Evolutionary conservation across 345 rosid genomes (phyloP), one percentile per base, ranked within the genome.

Genomic region (Syzygium grande): DNA sequence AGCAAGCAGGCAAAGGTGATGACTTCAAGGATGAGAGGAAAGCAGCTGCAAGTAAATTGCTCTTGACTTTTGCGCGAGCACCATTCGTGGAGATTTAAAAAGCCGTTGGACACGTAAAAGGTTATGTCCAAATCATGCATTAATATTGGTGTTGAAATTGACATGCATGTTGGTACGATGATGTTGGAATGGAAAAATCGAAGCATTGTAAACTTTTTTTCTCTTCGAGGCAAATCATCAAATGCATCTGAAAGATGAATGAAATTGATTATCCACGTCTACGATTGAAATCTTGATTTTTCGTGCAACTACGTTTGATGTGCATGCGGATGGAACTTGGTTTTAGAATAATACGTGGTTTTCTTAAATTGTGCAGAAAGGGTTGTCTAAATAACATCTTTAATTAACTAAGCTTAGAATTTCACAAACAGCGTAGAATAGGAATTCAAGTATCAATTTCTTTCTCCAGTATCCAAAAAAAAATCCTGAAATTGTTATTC

Each of bases 301-400:
- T 10, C 8, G 2, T 0, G 0, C 8, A 3, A 73, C 5, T 19
- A 34, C 19, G 49, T 19, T 73, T 21, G 49, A 34, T 34, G 43
- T 19, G 83, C 19, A 9, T 41, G 25, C 27, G 1, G 12, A 34
- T 19, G 14, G 80, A 73, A 73, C 49, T 34, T 9, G 12, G 12
- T 34, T 73, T 73, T 21, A 19, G 46, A 34, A 73, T 73, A 34
- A 34, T 9, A 68, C 21, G 12, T 19, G 83, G 49, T 73, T 22
- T 5, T 38, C 49, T 73, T 73, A 73, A 73, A 21, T 73, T 21
- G 27, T 34, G 83, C 49, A 38, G 38, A 73, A 38, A 19, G 83
- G 83, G 49, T 11, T 73, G 49, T 73, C 23, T 38, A 22, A 73
- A 34, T 21, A 34, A 73, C 12, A 4, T 23, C 15, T 12, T n/a